Percentiles rank a stretch among this genome's conserved stretches.
These are phyloP conservation scores for Backusella morwellensis DNA, from an alignment of 192 early-diverging fungal genomes.

Conservation along the genomic window DNA sequence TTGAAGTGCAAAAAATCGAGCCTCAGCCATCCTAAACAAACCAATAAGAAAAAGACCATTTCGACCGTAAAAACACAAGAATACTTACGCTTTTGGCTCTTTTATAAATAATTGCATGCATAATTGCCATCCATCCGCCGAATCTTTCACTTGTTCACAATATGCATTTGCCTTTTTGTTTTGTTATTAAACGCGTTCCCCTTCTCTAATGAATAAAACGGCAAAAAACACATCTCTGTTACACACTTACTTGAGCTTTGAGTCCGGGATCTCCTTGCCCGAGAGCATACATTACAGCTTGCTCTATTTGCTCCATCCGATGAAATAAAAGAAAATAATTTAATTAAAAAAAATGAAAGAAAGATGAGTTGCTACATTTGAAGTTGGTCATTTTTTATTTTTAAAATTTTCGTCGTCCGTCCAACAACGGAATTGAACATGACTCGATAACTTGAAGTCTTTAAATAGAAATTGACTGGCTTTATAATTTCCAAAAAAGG, in stretches of 20 bases:
- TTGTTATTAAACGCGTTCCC: slow-evolving; percentile 6
- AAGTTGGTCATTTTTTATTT: background rate
- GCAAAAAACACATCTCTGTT: background rate
- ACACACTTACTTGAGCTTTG: slow-evolving; percentile 67
- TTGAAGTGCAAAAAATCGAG: slow-evolving; percentile 83
- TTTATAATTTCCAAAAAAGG: background rate
- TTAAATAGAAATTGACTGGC: background rate
- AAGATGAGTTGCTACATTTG: background rate
- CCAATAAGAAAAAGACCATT: background rate
- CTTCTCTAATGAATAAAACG: slow-evolving; percentile 8
- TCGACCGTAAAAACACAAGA: background rate
- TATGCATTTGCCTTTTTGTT: slow-evolving; percentile 70
- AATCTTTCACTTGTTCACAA: slow-evolving; percentile 76
- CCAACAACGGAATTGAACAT: background rate
- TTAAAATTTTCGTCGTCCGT: no score
- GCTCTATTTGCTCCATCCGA: slow-evolving; percentile 71
- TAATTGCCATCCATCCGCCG: slow-evolving; percentile 82
- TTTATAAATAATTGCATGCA: slow-evolving; percentile 79
- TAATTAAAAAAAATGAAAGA: background rate
- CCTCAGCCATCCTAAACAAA: slow-evolving; percentile 58
- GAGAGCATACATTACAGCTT: slow-evolving; percentile 76
- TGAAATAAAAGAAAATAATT: background rate
- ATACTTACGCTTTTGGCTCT: slow-evolving; percentile 61
- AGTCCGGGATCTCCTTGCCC: slow-evolving; percentile 62
- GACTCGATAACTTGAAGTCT: background rate